These are phyloP conservation scores for Meyerozyma carpophila DNA, from an alignment of 1,139 yeast species.

Conservation along the genomic window DNA sequence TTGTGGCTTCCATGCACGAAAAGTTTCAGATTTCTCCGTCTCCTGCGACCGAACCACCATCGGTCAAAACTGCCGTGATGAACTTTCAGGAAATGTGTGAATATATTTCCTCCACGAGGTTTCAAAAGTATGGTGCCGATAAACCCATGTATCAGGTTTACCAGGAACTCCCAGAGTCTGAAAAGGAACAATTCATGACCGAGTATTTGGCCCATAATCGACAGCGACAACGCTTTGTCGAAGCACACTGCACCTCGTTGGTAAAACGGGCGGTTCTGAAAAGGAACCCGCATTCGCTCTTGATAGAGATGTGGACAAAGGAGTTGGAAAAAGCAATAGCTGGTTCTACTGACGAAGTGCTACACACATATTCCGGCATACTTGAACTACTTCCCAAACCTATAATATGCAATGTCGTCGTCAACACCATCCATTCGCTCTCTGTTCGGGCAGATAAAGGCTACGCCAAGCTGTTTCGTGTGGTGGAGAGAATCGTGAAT, in stretches of 20 bases:
- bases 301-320: conserved; percentile 5
- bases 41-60: neutral
- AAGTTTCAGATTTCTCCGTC: neutral
- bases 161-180: conserved; percentile 9
- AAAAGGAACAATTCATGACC: conserved; percentile 16
- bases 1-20: neutral
- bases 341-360: conserved; percentile 12
- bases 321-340: conserved; percentile 4
- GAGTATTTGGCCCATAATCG: conserved; percentile 20
- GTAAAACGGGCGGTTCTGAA: conserved; percentile 7
- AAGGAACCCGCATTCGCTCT: conserved; percentile 4
- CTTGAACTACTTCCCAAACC: conserved; percentile 16
- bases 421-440: conserved; percentile 17
- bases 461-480: conserved; percentile 11
- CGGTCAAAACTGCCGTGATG: neutral
- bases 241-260: conserved; percentile 16
- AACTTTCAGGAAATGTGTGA: conserved; percentile 15
- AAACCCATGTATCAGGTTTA: conserved; percentile 15
- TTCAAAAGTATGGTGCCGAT: conserved; percentile 3
- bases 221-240: conserved; percentile 22
- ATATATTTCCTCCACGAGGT: conserved; percentile 15
- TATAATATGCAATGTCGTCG: conserved; percentile 15
- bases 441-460: conserved; percentile 15
- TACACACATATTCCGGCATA: conserved; percentile 5
- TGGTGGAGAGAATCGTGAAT: conserved; percentile 10